A percentile compares a stretch with the other conserved stretches of the same genome.
Evolutionary conservation across 1,284 basidiomycete genomes (phyloP).

Genomic region (Rhodotorula sp.): DNA sequence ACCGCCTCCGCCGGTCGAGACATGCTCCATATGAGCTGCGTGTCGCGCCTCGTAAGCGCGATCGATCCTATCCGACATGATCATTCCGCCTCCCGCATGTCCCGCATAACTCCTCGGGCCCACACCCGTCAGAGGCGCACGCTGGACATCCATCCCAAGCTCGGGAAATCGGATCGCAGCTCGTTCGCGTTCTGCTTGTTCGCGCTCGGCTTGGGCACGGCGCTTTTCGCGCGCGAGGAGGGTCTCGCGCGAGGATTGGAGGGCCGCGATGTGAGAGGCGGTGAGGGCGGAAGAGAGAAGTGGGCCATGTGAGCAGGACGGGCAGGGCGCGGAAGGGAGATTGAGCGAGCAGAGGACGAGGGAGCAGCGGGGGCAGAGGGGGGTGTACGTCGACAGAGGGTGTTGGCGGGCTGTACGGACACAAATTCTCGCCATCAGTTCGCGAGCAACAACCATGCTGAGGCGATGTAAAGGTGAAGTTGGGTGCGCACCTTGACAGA

Average conservation of each 20-base stretch:
- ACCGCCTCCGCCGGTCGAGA: neutral
- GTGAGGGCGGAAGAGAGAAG: constrained; percentile 25
- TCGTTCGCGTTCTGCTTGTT: constrained; percentile 29
- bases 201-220: constrained; percentile 8
- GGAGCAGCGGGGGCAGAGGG: constrained; percentile 50
- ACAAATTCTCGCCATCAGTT: neutral
- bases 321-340: constrained; percentile 48
- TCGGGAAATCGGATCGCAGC: constrained; percentile 37
- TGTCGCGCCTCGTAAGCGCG: constrained; percentile 18
- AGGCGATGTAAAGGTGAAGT: neutral
- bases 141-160: constrained; percentile 10
- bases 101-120: constrained; percentile 23
- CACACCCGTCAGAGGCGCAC: neutral
- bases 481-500: constrained; percentile 50
- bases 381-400: constrained; percentile 49
- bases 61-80: constrained; percentile 25
- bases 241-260: constrained; percentile 5
- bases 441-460: too few species aligned
- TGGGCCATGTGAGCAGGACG: constrained; percentile 48
- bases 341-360: constrained; percentile 50
- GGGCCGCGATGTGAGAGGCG: constrained; percentile 16
- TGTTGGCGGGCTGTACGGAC: constrained; percentile 48
- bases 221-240: constrained; percentile 22
- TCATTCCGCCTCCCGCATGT: constrained; percentile 28
- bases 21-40: neutral